Conservation (phyloP, 2,329 filamentous ascomycete species). For the Hawksworthiomyces lignivorus region DNA sequence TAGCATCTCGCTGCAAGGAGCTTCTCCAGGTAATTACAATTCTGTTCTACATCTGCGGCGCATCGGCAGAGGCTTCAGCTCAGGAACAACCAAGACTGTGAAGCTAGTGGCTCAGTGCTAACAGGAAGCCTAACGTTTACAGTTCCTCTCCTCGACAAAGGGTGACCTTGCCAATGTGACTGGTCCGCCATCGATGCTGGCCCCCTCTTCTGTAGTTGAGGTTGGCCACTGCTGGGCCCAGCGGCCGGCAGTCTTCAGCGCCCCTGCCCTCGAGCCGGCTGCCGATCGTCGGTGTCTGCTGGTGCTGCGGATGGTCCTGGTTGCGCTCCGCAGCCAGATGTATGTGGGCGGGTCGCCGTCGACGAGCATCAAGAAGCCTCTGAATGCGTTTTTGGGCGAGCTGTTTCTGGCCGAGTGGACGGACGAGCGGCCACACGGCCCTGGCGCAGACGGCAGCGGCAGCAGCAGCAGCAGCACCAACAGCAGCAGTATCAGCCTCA, state of each 20-base stretch:
- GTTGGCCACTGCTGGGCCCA: conserved; percentile 44
- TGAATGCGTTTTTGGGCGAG: conserved; percentile 46
- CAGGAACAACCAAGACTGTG: too few relatives aligned
- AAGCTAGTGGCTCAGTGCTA: too few relatives aligned
- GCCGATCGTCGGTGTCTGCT: conserved; percentile 36
- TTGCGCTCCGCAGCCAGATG: conserved; percentile 37
- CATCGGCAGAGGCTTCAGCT: too few relatives aligned
- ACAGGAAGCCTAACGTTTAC: too few relatives aligned
- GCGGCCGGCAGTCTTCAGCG: conserved; percentile 38
- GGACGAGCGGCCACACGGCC: neutral
- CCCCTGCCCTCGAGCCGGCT: conserved; percentile 36
- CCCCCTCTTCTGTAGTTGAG: conserved; percentile 41
- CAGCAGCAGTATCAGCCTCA: conserved; percentile 12
- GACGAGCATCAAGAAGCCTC: conserved; percentile 43
- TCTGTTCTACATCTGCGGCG: neutral
- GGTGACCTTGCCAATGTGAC: conserved; percentile 46
- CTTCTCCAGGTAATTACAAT: conserved; percentile 20
- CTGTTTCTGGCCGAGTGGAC: conserved; percentile 36
- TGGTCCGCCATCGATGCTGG: conserved; percentile 42
- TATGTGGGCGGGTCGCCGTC: conserved; percentile 38
- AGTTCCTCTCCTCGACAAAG: conserved; percentile 32
- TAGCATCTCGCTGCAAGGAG: conserved; percentile 24
- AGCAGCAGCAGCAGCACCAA: conserved; percentile 2
- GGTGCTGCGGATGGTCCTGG: conserved; percentile 39
- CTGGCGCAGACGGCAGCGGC: conserved; percentile 17